Conservation (phyloP, 805 yeast genomes). For the Blastobotrys chiropterorum region DNA sequence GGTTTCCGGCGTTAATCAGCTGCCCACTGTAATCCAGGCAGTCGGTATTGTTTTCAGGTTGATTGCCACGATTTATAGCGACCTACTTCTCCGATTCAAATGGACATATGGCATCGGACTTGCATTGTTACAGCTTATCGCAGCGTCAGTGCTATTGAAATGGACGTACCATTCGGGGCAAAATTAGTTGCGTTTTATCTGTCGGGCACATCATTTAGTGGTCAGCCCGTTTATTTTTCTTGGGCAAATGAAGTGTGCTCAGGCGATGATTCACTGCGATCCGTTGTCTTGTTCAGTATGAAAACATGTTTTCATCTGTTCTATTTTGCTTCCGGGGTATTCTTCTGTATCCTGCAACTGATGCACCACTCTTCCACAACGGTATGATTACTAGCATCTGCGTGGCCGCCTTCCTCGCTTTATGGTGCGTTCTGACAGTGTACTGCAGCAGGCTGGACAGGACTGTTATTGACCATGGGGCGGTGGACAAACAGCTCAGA, state of each 20-base stretch:
- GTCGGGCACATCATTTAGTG: not conserved
- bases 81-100: not conserved
- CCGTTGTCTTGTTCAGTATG: constrained; percentile 1
- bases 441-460: not conserved
- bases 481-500: not conserved
- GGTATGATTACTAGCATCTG: constrained; percentile 5
- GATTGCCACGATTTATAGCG: not conserved
- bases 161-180: not conserved
- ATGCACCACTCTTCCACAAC: not conserved
- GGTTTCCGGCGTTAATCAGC: not conserved
- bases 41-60: not conserved
- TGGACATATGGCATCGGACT: not conserved
- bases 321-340: constrained; percentile 5
- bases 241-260: not conserved
- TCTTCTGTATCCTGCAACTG: constrained; percentile 1
- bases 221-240: not conserved
- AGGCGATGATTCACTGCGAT: constrained; percentile 1
- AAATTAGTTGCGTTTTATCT: not conserved
- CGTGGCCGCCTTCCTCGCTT: not conserved
- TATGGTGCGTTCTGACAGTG: not conserved
- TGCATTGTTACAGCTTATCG: not conserved
- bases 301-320: constrained; percentile 4
- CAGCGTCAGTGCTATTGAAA: not conserved
- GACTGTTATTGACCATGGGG: not conserved
- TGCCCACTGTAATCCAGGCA: not conserved